Base-by-base conservation (phyloP, 768 basidiomycete species). In the Ramaria rubella region DNA sequence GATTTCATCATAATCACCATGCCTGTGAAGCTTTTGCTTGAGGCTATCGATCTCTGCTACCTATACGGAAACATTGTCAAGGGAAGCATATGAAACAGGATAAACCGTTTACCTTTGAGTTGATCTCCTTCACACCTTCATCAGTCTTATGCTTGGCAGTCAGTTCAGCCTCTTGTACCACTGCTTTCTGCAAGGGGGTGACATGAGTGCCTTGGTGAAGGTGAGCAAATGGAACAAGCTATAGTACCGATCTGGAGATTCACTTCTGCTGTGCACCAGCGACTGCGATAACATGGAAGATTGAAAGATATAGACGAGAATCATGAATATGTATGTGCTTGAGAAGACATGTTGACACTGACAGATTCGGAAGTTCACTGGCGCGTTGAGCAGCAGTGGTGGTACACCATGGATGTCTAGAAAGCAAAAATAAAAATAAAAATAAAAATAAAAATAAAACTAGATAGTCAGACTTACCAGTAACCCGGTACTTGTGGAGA, bases 1-100 rank as follows among this genome's bases (percentile, higher is more conserved):
- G 66, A 98, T 84, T 72, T 98, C 94, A 64, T 98, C 95, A 64
- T 99, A 98, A 69, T 99, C 93, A 15, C 69, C 69, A 59, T 86
- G 89, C 61, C 81, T 81, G 63, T 81, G 83, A 34, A 98, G 72
- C 61, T 83, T 84, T 31, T 73, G 70, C 66, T 80, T 84, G 2
- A 94, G 75, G 48, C 77, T 77, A 15, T 87, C 86, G 4, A 86
- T 73, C 70, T 96, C 94, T 2, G 68, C 67, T 3, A 67, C 71
- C 82, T 90, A 55, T 29, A 42, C 19, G 30, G 21, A 2, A 55
- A 19, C n/a, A 46, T 40, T 33, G 55, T 57, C 46, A 49, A 29
- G 31, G 14, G 43, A 23, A 11, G 54, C 48, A 24, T 30, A 30
- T 36, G 33, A 44, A 26, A 24, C 15, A 55, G 45, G 26, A 26